Evolutionary conservation across 495 filamentous ascomycete genomes (phyloP), one percentile per base, ranked within the genome.

Genomic region (Neurospora tetraspora): DNA sequence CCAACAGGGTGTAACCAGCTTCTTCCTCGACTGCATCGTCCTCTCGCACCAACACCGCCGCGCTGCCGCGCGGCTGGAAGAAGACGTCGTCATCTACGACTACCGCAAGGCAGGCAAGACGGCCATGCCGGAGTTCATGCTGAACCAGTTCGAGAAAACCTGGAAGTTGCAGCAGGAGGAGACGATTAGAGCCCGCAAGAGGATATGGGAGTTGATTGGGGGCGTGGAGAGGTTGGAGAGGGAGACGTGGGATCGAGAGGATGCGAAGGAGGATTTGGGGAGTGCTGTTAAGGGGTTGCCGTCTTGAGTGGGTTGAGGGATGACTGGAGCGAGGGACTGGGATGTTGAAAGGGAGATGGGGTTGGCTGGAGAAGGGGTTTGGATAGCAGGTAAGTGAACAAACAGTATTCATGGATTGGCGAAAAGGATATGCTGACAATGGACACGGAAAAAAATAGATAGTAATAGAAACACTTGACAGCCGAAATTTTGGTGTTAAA

Each of bases 71-170:
- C 82, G 90, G 43, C 92, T 93, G 72, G 82, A 89, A 20, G 96
- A 98, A 82, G 93, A 96, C 75, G 88, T 93, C 69, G 91, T 95
- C 4, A 83, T 93, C 0, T 98, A 97, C 81, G 92, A 98, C 81
- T 98, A 98, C 80, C 83, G 80, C 65, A 79, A 79, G 18, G 87
- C 83, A 23, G 80, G 81, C 61, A 92, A 90, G 78, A 82, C 84
- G 0, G 75, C 84, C 45, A 82, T 97, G 74, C 89, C 88, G 43
- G 80, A 81, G 0, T 98, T 93, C 74, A 88, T 95, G 83, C 76
- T 89, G 45, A 83, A 88, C 1, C 83, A 89, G 65, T 92, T 98
- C 73, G 80, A 84, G 69, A 77, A 86, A 42, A 91, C 91, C 10
- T 94, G 88, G 79, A 77, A 81, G 73, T 73, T 89, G 74, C 95